Base-by-base conservation (phyloP, 2,329 filamentous ascomycete species). In the Calycina herbarum region DNA sequence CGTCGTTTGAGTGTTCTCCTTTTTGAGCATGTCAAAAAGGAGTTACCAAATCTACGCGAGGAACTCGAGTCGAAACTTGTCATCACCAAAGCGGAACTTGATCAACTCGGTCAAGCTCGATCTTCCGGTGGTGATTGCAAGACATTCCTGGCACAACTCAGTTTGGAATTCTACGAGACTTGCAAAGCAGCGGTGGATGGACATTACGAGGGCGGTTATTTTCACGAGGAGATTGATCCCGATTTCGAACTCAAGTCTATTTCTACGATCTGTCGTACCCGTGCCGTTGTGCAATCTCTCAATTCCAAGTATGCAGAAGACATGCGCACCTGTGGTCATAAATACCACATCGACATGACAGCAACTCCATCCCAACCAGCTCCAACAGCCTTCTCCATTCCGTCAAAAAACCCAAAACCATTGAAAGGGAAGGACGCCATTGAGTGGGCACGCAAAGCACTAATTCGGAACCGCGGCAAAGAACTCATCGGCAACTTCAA, bases 391-490 rank as follows among this genome's bases (percentile, higher is more conserved):
- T 3, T 11, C 29, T 61, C 42, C 7, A 35, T 2, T 35, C 7
- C 33, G 33, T 35, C 33, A 2, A 35, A 33, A 42, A 61, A 15
- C 6, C 51, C 35, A 57, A 57, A 42, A 24, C 7, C 54, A 29
- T 27, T 73, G 67, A 71, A 45, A 27, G 73, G 70, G 63, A 40
- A 59, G 8, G 64, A 68, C 4, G 70, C 64, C n/a, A 57, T 74
- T n/a, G 42, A 67, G 27, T 76, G 72, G 73, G 71, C 73, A 20
- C 17, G 51, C 2, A 57, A 70, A 59, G 70, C 65, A 27, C 66
- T 73, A 15, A 57, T 63, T 3, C 63, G 70, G 54, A 68, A 70
- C 56, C 63, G 72, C 51, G 70, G 79, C 27, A 63, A 62, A 40
- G 64, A 68, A 33, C 56, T 68, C 0, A 20, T 61, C 6, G 66